A percentile compares a stretch with the other conserved stretches of the same genome.
Conservation (phyloP, 2,329 filamentous ascomycete genomes). For the Aplosporella prunicola region DNA sequence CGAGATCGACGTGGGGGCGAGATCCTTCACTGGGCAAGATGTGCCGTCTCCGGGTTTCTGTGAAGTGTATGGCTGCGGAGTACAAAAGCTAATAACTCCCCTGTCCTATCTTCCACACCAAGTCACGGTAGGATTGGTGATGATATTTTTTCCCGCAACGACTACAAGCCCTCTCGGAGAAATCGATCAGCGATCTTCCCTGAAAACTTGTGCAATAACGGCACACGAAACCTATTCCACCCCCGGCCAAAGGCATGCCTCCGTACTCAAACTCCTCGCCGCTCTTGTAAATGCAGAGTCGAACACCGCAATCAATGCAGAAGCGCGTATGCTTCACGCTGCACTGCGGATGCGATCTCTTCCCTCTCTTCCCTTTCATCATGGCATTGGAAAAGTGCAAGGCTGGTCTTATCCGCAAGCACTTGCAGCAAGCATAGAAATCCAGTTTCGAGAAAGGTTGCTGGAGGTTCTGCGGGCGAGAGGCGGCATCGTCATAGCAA, state of each 20-base stretch:
- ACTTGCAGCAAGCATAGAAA: not conserved
- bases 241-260: too few relatives aligned
- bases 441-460: not conserved
- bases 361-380: not conserved
- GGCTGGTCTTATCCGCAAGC: not conserved
- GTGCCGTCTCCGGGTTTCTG: too few relatives aligned
- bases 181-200: too few relatives aligned
- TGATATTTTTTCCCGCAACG: too few relatives aligned
- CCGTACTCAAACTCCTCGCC: too few relatives aligned
- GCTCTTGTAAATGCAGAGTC: not conserved
- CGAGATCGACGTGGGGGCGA: not conserved
- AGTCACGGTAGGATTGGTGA: too few relatives aligned
- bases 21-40: not conserved
- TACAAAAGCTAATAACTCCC: too few relatives aligned
- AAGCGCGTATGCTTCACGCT: not conserved
- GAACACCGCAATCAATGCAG: not conserved
- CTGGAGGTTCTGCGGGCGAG: not conserved
- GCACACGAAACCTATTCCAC: too few relatives aligned
- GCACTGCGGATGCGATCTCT: not conserved
- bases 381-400: not conserved
- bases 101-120: too few relatives aligned
- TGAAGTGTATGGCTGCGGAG: too few relatives aligned
- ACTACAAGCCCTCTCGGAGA: too few relatives aligned
- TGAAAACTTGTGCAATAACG: too few relatives aligned
- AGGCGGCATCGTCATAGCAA: not conserved